Base-by-base conservation (phyloP, 192 early-diverging fungal species). In the Entrophospora sp. region DNA sequence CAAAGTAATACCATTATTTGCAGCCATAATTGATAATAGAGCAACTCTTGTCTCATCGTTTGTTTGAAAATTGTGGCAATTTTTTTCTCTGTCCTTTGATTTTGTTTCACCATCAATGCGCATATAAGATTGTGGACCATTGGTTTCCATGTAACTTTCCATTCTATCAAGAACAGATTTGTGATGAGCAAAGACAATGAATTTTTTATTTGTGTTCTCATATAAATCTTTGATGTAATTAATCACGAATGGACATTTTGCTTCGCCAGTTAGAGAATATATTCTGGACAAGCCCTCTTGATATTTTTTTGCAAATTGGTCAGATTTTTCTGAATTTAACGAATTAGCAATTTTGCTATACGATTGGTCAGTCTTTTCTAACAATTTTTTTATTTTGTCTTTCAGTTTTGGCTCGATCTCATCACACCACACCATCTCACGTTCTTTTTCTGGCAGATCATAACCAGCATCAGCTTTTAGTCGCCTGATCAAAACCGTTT, bases 141-240 rank as follows among this genome's bases (percentile, higher is more conserved):
- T 66, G 14, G 8, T 43, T 16, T 46, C 22, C 20, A 65, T 42
- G 24, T 43, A 38, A 20, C 59, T 49, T 16, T 27, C 25, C 14
- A 78, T 53, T 28, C 32, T 64, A 55, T 78, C 60, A 27, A 81
- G 8, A 16, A 81, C 67, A 1, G 27, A 22, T 30, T 31, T 18
- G 45, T 81, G 79, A 66, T 81, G 79, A 24, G 67, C 78, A 78
- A 81, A 81, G 13, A 81, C 73, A 22, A 81, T 53, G 24, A 78
- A 75, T 38, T 81, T 82, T 13, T 73, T 73, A 3, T 44, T 32
- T 5, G 79, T 68, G 30, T 64, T 56, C 18, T 66, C 28, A 20
- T 79, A 71, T n/a, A 75, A 34, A 34, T 78, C 68, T 22, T 6
- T 8, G 7, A 81, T 12, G 64, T 81, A 81, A 31, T 81, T 71